phyloP scores from a whole-genome alignment of 352 stramenopile genomes.

The Plasmopara muralis region DNA sequence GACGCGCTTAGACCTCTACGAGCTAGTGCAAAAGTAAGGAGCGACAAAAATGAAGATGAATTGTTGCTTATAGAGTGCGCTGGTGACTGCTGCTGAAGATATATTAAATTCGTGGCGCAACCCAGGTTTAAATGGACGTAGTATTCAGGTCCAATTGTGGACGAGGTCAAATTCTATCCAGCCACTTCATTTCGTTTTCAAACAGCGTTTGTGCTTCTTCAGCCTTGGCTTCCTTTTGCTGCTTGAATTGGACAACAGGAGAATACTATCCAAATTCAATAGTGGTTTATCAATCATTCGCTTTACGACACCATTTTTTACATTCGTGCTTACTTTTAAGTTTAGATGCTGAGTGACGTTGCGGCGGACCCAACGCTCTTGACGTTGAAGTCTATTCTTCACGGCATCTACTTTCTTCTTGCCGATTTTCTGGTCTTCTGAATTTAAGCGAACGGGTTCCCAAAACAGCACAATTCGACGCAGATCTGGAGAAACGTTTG shows the following conservation, averaged over 20 bases:
- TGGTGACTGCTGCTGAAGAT: too few relatives aligned
- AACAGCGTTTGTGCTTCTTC: conserved; percentile 56
- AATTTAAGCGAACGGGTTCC: conserved; percentile 63
- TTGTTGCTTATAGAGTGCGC: too few relatives aligned
- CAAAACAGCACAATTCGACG: conserved; percentile 62
- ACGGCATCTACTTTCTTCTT: conserved; percentile 70
- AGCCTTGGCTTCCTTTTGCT: conserved; percentile 53
- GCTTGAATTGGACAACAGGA: conserved; percentile 72
- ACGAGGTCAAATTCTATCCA: conserved; percentile 34
- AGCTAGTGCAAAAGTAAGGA: conserved; percentile 74
- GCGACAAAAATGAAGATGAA: not conserved
- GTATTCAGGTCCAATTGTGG: not conserved
- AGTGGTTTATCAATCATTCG: not conserved
- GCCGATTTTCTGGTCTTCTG: conserved; percentile 59
- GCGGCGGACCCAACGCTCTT: conserved; percentile 62
- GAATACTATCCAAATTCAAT: conserved; percentile 42
- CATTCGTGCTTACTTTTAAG: conserved; percentile 47
- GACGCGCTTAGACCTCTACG: conserved; percentile 94
- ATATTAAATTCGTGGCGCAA: too few relatives aligned
- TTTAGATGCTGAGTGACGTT: conserved; percentile 72
- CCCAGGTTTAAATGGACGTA: not conserved
- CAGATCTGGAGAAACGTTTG: conserved; percentile 62
- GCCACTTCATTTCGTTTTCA: conserved; percentile 73
- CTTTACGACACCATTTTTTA: not conserved
- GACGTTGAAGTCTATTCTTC: conserved; percentile 49